A percentile compares a stretch with the other conserved stretches of the same genome.
These are phyloP conservation scores for Ophiobolus disseminans DNA, from an alignment of 2,329 filamentous ascomycete species.

Conservation along the genomic window DNA sequence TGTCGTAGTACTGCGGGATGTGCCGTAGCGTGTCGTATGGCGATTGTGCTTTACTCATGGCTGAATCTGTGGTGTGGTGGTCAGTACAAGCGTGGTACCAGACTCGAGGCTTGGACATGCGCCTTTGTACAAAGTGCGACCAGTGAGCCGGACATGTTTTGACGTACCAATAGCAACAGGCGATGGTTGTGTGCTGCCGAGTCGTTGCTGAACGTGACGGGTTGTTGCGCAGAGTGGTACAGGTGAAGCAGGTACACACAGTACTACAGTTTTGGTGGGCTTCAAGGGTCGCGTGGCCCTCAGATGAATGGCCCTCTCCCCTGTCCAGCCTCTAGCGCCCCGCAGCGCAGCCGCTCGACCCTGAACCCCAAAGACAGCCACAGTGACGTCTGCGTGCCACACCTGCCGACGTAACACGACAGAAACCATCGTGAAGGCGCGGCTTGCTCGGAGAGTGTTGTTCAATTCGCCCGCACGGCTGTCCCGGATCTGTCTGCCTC, in stretches of 20 bases:
- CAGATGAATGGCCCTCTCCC: not conserved
- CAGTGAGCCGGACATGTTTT: too few species aligned
- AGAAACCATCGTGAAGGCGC: too few species aligned
- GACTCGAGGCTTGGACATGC: too few species aligned
- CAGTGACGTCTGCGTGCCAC: not conserved
- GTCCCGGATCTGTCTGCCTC: slow-evolving; percentile 2
- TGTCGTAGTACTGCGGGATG: slow-evolving; percentile 81
- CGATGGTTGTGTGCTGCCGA: too few species aligned
- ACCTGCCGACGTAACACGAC: not conserved
- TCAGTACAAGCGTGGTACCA: slow-evolving; percentile 9
- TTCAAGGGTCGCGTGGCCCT: slow-evolving; percentile 1
- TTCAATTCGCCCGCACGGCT: not conserved
- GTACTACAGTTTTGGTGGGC: not conserved
- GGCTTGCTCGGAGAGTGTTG: too few species aligned
- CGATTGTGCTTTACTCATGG: slow-evolving; percentile 35
- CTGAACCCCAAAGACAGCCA: not conserved
- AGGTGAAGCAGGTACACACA: not conserved
- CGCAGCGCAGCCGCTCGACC: not conserved
- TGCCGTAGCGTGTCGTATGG: slow-evolving; percentile 51
- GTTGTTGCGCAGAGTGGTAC: not conserved
- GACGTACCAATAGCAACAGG: too few species aligned
- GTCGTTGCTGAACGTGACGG: not conserved
- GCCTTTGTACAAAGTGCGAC: too few species aligned
- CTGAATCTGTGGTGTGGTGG: slow-evolving; percentile 17
- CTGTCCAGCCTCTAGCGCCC: not conserved